Evolutionary conservation across 1,139 yeast species (phyloP), one percentile per base, ranked within the genome.

Genomic region (Entelexis paramagnoliae): DNA sequence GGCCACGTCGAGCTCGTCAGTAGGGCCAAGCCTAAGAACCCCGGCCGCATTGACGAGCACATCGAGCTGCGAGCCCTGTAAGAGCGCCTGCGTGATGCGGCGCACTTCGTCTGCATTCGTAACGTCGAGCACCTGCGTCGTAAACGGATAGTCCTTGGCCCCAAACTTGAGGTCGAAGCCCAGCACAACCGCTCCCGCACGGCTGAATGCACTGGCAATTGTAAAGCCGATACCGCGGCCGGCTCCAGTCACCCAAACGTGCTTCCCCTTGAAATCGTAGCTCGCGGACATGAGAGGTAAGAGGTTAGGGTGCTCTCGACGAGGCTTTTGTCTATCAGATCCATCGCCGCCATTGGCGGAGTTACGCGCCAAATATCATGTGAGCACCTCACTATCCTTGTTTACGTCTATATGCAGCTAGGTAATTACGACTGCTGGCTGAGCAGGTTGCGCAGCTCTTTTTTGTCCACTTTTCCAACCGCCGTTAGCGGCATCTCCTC

Each of bases 11-110:
- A 54, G 38, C 17, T 49, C 50, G 24, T 52, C 54, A 2, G 56
- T 54, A 4, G 44, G 35, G 5, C 55, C 55, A 14, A 48, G 1
- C 9, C 14, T 13, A 17, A 54, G 48, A 4, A 48, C 46, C 1
- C 56, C 56, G 2, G 56, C 56, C 2, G 56, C 56, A 32, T 52
- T 54, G 13, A 54, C 50, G 3, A 54, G 51, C 8, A 54, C 49
- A 26, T 54, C 55, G 1, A 53, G 38, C 13, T 14, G 14, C 13
- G 30, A 17, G 8, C 20, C 9, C 10, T 16, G 20, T 8, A 52
- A 36, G 6, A 50, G 16, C 5, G 39, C 22, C 7, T 35, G 13
- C 11, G 34, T 14, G 5, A 42, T 16, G 1, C 22, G 13, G n/a
- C 34, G 28, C 4, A 52, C 55, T 17, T 26, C 36, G 1, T 10